Evolutionary conservation across 352 stramenopile species (phyloP).

Genomic region (Phytophthora multivora): DNA sequence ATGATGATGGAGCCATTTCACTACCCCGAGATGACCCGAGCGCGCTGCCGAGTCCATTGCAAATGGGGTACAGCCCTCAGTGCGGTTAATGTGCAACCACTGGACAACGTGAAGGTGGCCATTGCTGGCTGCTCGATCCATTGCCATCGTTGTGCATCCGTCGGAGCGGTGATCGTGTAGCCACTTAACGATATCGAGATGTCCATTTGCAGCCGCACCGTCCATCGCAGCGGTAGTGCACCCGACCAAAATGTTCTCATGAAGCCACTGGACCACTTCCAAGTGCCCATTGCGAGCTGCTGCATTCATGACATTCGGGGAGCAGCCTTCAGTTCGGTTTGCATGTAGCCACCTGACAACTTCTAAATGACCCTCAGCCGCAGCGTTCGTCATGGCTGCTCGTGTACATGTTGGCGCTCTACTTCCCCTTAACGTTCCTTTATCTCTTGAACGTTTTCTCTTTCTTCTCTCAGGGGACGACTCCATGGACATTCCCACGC

Average conservation of each 20-base stretch:
- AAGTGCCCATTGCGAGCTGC: conserved; percentile 3
- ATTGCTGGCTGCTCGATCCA: conserved; percentile 1
- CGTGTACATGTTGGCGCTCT: conserved; percentile 4
- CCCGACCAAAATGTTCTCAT: conserved; percentile 1
- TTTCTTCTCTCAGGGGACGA: background rate
- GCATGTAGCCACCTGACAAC: conserved; percentile 9
- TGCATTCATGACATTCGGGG: conserved; percentile 1
- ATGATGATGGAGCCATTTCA: background rate
- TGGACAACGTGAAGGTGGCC: conserved; percentile 2
- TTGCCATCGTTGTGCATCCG: conserved; percentile 2
- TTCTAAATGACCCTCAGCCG: conserved; percentile 1
- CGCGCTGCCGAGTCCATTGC: conserved; percentile 2
- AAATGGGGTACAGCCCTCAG: background rate
- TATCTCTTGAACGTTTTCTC: conserved; percentile 1
- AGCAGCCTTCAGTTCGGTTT: background rate
- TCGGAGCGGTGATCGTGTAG: background rate
- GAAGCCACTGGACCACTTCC: background rate
- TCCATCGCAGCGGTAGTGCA: conserved; percentile 9
- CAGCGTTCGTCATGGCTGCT: conserved; percentile 4
- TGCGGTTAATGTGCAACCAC: conserved; percentile 5
- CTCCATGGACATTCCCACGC: background rate
- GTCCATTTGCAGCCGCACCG: background rate
- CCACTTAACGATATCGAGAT: conserved; percentile 13
- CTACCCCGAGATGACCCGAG: background rate
- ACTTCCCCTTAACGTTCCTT: background rate